A percentile compares a stretch with the other conserved stretches of the same genome.
Conservation (phyloP, 305 asterid species). For the Ilex paraguariensis region DNA sequence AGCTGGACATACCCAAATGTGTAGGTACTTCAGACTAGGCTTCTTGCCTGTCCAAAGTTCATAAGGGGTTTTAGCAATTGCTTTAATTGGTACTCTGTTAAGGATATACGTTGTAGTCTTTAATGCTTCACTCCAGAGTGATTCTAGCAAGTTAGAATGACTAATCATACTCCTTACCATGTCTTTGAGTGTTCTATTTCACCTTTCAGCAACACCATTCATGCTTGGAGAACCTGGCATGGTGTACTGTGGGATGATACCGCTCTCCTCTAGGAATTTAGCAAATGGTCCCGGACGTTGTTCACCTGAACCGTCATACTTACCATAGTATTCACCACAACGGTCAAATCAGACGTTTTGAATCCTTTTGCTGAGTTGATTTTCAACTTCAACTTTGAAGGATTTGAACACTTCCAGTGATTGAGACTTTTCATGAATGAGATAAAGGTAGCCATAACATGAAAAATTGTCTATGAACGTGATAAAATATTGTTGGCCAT, state of each 20-base stretch:
- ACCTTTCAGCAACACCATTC: too few species aligned
- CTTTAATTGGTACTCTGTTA: background rate
- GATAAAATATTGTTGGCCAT: background rate
- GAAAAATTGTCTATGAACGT: constrained; percentile 2
- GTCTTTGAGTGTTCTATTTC: too few species aligned
- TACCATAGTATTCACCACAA: background rate
- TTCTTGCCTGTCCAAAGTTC: background rate
- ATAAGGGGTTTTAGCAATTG: background rate
- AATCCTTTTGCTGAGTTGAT: background rate
- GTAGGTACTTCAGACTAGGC: background rate
- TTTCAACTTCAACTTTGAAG: background rate
- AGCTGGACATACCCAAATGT: background rate
- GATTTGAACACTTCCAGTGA: background rate
- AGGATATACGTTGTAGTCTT: too few species aligned
- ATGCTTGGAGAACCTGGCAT: too few species aligned
- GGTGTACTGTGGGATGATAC: background rate
- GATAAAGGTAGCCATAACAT: background rate
- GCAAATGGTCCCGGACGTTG: background rate
- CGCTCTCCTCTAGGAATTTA: background rate
- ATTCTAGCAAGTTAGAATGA: too few species aligned
- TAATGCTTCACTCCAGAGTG: too few species aligned
- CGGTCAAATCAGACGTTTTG: background rate
- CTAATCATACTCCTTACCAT: too few species aligned
- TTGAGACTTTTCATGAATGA: background rate
- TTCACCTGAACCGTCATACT: too few species aligned